These are phyloP conservation scores for Phytophthora fragariae DNA, from an alignment of 352 stramenopile species.

Conservation along the genomic window DNA sequence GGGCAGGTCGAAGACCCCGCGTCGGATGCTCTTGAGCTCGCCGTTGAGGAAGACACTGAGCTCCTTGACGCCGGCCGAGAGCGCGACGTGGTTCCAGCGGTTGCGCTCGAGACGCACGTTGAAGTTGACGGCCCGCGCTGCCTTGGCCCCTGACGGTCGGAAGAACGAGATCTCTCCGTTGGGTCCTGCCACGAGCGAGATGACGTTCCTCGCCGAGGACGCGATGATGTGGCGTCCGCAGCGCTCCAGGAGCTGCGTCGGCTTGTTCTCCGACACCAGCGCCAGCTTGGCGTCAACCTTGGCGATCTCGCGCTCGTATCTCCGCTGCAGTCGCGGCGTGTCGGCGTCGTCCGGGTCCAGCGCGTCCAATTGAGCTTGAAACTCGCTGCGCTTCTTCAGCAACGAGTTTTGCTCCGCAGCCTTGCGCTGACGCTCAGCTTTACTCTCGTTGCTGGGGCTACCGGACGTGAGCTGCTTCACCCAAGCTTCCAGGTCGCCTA, in stretches of 20 bases:
- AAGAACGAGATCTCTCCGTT: constrained; percentile 56
- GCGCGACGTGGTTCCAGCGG: constrained; percentile 70
- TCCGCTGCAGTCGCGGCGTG: constrained; percentile 43
- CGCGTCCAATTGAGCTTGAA: constrained; percentile 36
- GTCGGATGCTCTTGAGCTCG: constrained; percentile 45
- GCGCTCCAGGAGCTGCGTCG: constrained; percentile 56
- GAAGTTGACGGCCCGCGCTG: constrained; percentile 57
- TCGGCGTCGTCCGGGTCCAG: constrained; percentile 36
- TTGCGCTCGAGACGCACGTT: constrained; percentile 47
- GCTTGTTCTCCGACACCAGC: constrained; percentile 56
- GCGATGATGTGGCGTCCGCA: constrained; percentile 67
- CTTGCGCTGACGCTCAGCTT: constrained; percentile 48
- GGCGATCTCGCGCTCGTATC: constrained; percentile 66
- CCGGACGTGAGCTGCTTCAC: constrained; percentile 30
- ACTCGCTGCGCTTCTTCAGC: constrained; percentile 63
- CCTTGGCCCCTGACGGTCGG: constrained; percentile 34
- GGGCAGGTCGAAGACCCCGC: constrained; percentile 66
- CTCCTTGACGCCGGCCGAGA: constrained; percentile 58
- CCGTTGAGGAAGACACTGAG: constrained; percentile 63
- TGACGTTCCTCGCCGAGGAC: constrained; percentile 62
- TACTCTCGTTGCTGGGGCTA: constrained; percentile 14
- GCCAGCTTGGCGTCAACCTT: constrained; percentile 70
- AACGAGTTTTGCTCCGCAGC: constrained; percentile 63
- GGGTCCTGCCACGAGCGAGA: constrained; percentile 46
- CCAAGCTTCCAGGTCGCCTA: constrained; percentile 57